A percentile compares a stretch with the other conserved stretches of the same genome.
Evolutionary conservation across 192 early-diverging fungal species (phyloP).

Genomic region (Linnemannia hyalina): DNA sequence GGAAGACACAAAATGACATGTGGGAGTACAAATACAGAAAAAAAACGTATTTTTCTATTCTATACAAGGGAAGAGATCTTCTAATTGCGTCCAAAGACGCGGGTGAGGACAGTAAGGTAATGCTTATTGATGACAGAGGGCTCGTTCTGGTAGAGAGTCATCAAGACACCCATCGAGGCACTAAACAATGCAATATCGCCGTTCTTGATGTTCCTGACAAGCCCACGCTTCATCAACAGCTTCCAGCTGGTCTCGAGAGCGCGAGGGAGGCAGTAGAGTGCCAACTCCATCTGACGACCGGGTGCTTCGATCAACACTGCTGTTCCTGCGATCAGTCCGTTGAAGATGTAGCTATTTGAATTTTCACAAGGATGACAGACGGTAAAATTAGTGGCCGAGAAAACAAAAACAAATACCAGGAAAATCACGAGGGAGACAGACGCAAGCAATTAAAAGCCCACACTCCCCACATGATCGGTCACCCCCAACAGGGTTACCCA

Average conservation of each 20-base stretch:
- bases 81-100: conserved; percentile 84
- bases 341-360: conserved; percentile 32
- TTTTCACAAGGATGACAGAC: not conserved
- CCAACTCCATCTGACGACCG: conserved; percentile 81
- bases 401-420: not conserved
- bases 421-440: not conserved
- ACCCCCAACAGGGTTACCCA: too few relatives aligned
- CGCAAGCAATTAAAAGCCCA: not conserved
- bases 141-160: conserved; percentile 88
- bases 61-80: not conserved
- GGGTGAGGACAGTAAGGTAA: conserved; percentile 81
- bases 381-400: conserved; percentile 3
- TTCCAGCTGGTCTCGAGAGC: conserved; percentile 84
- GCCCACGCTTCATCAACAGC: conserved; percentile 63
- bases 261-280: conserved; percentile 86
- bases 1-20: not conserved
- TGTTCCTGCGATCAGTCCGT: conserved; percentile 67
- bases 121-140: conserved; percentile 76
- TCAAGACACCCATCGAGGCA: conserved; percentile 78
- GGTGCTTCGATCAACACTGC: conserved; percentile 72
- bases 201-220: conserved; percentile 70
- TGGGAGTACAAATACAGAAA: not conserved
- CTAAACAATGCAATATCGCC: conserved; percentile 83
- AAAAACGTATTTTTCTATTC: not conserved
- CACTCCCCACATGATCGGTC: not conserved